phyloP scores from a whole-genome alignment of 352 stramenopile species.

The Phytophthora fragariaefolia region DNA sequence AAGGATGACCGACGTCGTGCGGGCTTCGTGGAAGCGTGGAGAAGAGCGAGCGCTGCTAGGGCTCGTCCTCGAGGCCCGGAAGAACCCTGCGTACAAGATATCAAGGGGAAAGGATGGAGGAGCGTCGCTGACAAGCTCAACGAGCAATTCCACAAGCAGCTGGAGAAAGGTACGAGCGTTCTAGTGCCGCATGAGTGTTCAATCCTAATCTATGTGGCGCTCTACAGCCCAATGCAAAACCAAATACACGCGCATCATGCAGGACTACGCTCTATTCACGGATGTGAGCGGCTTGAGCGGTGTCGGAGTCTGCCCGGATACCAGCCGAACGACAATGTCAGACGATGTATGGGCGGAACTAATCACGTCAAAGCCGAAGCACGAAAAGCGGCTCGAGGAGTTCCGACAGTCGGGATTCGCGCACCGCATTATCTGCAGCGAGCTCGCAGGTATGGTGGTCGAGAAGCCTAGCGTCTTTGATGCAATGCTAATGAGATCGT shows the following conservation, averaged over 20 bases:
- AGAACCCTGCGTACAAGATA: no score
- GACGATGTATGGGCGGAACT: constrained; percentile 11
- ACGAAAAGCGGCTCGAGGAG: neutral
- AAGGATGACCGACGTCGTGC: no score
- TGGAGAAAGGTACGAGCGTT: no score
- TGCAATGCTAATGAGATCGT: no score
- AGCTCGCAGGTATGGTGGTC: neutral
- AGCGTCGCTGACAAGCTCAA: no score
- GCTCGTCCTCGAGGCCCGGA: no score
- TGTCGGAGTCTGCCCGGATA: constrained; percentile 5
- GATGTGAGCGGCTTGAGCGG: constrained; percentile 12
- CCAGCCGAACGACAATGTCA: constrained; percentile 4
- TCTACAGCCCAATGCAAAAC: constrained; percentile 20
- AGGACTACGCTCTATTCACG: constrained; percentile 19
- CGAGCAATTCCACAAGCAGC: no score
- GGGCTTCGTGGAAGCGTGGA: no score
- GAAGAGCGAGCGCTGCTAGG: no score
- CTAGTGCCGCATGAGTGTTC: no score
- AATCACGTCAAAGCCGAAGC: constrained; percentile 1
- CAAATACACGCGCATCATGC: constrained; percentile 9
- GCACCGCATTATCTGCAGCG: neutral
- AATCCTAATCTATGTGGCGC: no score
- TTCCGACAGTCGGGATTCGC: neutral
- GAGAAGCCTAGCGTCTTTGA: neutral
- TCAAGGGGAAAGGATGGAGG: no score